Evolutionary conservation across 2,329 filamentous ascomycete species (phyloP).

Genomic region (Trichothecium sympodiale): DNA sequence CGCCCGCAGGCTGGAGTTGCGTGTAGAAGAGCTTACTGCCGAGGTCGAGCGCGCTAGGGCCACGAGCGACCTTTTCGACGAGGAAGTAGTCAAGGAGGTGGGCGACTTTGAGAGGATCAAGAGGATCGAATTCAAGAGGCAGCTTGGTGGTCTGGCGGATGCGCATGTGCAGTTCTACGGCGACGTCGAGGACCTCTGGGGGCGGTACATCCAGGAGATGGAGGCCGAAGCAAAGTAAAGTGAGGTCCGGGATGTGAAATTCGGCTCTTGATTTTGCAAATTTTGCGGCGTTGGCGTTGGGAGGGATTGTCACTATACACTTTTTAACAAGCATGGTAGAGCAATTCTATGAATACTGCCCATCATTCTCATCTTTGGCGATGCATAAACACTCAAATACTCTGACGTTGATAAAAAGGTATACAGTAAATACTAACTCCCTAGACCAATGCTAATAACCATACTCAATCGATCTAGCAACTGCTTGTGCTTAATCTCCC

Average conservation of each 20-base stretch:
- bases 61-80: conserved; percentile 86
- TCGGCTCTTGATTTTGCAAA: too few species aligned
- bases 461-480: too few species aligned
- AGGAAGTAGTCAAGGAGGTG: conserved; percentile 89
- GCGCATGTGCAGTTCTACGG: conserved; percentile 82
- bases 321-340: too few species aligned
- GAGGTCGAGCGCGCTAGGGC: conserved; percentile 84
- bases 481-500: too few species aligned
- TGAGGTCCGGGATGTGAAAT: neutral
- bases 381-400: too few species aligned
- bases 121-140: conserved; percentile 79
- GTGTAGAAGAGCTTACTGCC: conserved; percentile 81
- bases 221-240: conserved; percentile 47
- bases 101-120: conserved; percentile 96
- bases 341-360: too few species aligned
- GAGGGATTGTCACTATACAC: too few species aligned
- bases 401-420: too few species aligned
- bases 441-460: too few species aligned
- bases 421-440: too few species aligned
- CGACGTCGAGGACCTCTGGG: conserved; percentile 72
- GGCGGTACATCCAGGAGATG: conserved; percentile 81
- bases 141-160: conserved; percentile 72
- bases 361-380: too few species aligned
- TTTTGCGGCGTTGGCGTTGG: too few species aligned
- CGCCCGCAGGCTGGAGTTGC: conserved; percentile 78